These are phyloP conservation scores for Corynespora cassiicola DNA, from an alignment of 2,329 filamentous ascomycete genomes.

Conservation along the genomic window DNA sequence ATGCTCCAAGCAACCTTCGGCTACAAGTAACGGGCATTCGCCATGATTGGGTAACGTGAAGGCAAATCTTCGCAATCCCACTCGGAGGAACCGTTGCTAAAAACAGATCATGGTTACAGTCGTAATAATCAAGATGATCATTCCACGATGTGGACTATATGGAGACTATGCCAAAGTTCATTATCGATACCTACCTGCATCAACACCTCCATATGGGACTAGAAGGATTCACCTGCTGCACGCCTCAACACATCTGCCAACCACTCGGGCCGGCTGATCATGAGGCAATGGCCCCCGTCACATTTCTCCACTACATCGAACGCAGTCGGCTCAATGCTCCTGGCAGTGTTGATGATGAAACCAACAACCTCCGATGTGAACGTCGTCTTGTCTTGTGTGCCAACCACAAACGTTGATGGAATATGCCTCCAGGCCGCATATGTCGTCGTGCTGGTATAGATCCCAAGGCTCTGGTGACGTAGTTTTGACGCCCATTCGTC, in stretches of 20 bases:
- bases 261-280: constrained; percentile 40
- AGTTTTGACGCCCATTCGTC: constrained; percentile 24
- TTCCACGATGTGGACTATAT: too few relatives aligned
- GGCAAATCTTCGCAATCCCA: too few relatives aligned
- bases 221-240: constrained; percentile 21
- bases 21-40: too few relatives aligned
- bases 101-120: too few relatives aligned
- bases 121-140: too few relatives aligned
- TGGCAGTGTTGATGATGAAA: constrained; percentile 24
- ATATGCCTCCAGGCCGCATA: constrained; percentile 38
- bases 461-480: constrained; percentile 24
- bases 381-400: constrained; percentile 32
- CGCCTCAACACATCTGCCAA: constrained; percentile 28
- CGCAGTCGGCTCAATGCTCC: constrained; percentile 17
- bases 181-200: not conserved
- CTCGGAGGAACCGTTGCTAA: too few relatives aligned
- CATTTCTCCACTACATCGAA: constrained; percentile 24
- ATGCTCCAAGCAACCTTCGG: too few relatives aligned
- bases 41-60: too few relatives aligned
- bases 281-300: constrained; percentile 43
- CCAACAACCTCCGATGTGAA: constrained; percentile 23
- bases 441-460: constrained; percentile 24
- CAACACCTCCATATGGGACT: not conserved
- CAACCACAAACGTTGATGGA: constrained; percentile 37
- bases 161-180: not conserved